phyloP scores from a whole-genome alignment of 768 basidiomycete species.

The Lentinula boryana region DNA sequence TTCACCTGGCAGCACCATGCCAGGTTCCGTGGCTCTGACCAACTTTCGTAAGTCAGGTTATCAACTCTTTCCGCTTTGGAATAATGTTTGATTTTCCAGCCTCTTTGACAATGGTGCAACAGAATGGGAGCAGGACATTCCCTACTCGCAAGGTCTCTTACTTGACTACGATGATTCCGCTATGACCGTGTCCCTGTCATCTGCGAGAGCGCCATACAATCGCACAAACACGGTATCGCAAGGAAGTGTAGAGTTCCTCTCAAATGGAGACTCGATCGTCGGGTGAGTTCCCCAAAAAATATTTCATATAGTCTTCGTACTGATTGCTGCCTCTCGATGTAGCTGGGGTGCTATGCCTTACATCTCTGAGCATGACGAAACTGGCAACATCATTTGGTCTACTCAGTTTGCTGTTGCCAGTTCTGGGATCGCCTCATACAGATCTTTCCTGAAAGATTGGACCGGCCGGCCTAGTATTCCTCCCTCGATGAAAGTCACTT shows the following conservation, averaged over 20 bases:
- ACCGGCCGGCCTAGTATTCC: not conserved
- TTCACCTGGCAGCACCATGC: conserved; percentile 16
- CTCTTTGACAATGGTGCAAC: conserved; percentile 3
- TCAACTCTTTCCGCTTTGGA: not conserved
- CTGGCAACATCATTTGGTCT: not conserved
- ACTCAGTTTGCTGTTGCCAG: not conserved
- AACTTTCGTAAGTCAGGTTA: conserved; percentile 1
- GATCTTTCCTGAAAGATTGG: not conserved
- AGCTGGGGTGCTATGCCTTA: conserved; percentile 1
- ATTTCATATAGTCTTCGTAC: not conserved
- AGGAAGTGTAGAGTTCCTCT: not conserved
- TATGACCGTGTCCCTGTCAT: not conserved
- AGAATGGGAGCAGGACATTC: not conserved
- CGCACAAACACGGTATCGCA: not conserved
- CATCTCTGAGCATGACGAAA: not conserved
- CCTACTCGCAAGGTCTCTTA: conserved; percentile 1
- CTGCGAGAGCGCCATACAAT: not conserved
- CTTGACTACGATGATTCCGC: not conserved
- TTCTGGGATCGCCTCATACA: not conserved
- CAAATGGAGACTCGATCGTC: not conserved
- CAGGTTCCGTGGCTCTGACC: conserved; percentile 6
- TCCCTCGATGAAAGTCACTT: not conserved
- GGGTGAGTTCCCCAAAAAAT: not conserved
- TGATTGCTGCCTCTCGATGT: not conserved
- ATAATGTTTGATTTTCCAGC: not conserved